Conservation (phyloP, 345 rosid species). For the Theobroma cacao region DNA sequence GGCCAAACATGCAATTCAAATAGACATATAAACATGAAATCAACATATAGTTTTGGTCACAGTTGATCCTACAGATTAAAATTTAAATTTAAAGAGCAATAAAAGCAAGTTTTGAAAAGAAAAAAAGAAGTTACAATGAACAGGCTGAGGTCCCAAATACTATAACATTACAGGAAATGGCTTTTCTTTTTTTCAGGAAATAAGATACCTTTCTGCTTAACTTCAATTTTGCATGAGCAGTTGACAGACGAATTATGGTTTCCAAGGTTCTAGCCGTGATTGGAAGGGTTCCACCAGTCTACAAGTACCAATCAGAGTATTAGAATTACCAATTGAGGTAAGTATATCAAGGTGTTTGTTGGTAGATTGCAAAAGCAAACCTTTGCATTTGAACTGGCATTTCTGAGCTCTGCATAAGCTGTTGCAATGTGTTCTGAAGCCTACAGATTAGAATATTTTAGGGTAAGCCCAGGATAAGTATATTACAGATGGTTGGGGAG, state of each 20-base stretch:
- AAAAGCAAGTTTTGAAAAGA: not conserved
- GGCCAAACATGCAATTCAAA: not conserved
- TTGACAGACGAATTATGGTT: conserved; percentile 95
- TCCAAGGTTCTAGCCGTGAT: conserved; percentile 97
- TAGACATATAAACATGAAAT: not conserved
- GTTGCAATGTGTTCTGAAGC: conserved; percentile 92
- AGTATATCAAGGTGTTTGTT: not conserved
- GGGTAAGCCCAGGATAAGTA: conserved; percentile 13
- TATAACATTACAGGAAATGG: not conserved
- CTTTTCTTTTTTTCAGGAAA: not conserved
- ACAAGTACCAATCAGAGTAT: conserved; percentile 24
- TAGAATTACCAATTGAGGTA: conserved; percentile 4
- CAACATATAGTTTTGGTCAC: not conserved
- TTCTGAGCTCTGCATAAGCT: conserved; percentile 93
- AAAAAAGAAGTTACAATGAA: not conserved
- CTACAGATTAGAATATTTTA: conserved; percentile 32
- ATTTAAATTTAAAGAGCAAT: not conserved
- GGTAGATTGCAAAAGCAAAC: conserved; percentile 29
- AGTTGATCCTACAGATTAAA: not conserved
- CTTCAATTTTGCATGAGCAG: conserved; percentile 96
- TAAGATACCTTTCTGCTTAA: conserved; percentile 76
- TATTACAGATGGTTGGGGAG: not conserved
- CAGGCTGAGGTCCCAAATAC: not conserved
- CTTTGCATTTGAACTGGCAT: conserved; percentile 69
- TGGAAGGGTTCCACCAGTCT: conserved; percentile 99